phyloP scores from a whole-genome alignment of 2,329 filamentous ascomycete genomes.

The Aspergillus tamarii region DNA sequence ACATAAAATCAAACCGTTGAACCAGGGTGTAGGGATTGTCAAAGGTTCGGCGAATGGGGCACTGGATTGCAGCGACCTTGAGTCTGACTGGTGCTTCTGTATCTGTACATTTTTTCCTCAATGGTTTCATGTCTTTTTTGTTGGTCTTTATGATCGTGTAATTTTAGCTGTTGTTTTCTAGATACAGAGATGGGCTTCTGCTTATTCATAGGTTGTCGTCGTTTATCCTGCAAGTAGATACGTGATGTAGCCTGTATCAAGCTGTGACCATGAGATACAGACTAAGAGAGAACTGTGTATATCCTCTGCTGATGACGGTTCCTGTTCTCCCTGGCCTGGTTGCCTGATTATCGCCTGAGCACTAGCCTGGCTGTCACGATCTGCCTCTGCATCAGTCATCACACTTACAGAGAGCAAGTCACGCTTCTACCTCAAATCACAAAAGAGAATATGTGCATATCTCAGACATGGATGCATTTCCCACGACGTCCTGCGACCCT shows the following conservation, averaged over 20 bases:
- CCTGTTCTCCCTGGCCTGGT: background rate
- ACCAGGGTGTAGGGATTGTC: background rate
- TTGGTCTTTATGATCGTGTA: constrained; percentile 19
- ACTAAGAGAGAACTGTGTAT: background rate
- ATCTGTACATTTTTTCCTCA: constrained; percentile 15
- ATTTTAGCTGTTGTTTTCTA: constrained; percentile 19
- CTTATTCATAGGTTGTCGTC: background rate
- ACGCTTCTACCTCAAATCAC: background rate
- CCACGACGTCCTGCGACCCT: background rate
- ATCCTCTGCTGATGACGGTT: background rate
- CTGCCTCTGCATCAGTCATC: background rate
- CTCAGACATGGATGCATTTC: background rate
- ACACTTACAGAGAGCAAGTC: background rate
- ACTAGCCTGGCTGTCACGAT: background rate
- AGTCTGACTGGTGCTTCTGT: background rate
- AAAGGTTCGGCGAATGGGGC: background rate
- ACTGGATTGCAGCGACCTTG: background rate
- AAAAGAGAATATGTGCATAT: background rate
- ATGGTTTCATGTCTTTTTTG: constrained; percentile 8
- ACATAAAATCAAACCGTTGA: background rate
- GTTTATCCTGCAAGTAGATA: background rate
- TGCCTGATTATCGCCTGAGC: background rate
- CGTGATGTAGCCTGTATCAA: background rate
- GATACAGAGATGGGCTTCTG: background rate
- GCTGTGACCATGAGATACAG: background rate